Evolutionary conservation across 306 rosid genomes (phyloP).

Genomic region (Canavalia gladiata): DNA sequence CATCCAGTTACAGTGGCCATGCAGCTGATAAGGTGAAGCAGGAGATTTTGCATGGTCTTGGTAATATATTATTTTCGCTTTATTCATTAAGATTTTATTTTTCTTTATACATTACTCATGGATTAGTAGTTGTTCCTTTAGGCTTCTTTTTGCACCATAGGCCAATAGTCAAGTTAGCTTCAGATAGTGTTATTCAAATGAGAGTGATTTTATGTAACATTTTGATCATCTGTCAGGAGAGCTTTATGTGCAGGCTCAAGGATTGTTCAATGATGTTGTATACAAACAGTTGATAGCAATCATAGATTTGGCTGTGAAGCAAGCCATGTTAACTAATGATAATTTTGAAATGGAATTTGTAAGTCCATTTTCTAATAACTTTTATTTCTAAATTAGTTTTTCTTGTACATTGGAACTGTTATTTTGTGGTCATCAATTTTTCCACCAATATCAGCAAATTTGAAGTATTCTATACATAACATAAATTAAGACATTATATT

Average conservation of each 20-base stretch:
- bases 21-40: slow-evolving; percentile 87
- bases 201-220: slow-evolving; percentile 45
- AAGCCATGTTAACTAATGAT: slow-evolving; percentile 67
- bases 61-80: slow-evolving; percentile 66
- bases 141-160: slow-evolving; percentile 38
- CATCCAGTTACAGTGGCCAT: slow-evolving; percentile 68
- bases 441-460: slow-evolving; percentile 32
- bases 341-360: slow-evolving; percentile 90
- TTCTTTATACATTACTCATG: slow-evolving; percentile 12
- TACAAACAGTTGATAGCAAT: slow-evolving; percentile 76
- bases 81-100: slow-evolving; percentile 17
- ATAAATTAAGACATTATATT: slow-evolving; percentile 26
- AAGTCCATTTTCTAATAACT: slow-evolving; percentile 51
- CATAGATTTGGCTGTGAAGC: slow-evolving; percentile 76
- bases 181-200: slow-evolving; percentile 29
- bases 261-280: slow-evolving; percentile 74
- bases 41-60: slow-evolving; percentile 93
- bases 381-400: slow-evolving; percentile 8
- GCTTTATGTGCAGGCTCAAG: slow-evolving; percentile 86
- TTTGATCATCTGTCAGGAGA: slow-evolving; percentile 71
- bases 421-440: slow-evolving; percentile 5
- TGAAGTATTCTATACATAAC: slow-evolving; percentile 21
- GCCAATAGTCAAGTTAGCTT: slow-evolving; percentile 39
- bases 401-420: slow-evolving; percentile 19
- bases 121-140: slow-evolving; percentile 8